Evolutionary conservation across 805 yeast species (phyloP).

Genomic region (Candida ovalis): DNA sequence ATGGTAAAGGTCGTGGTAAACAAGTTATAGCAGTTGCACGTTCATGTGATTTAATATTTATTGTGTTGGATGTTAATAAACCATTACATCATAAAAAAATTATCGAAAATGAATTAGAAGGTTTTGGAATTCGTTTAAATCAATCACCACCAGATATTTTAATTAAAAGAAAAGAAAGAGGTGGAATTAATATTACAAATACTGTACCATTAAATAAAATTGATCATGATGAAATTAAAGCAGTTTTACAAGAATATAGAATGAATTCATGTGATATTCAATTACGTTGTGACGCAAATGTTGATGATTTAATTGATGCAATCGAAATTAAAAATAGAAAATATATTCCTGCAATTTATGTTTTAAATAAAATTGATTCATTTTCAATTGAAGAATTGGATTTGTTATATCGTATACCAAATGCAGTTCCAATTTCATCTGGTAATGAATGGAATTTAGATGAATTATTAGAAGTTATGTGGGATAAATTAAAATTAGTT

Average conservation of each 20-base stretch:
- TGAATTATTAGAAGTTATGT: constrained; percentile 90
- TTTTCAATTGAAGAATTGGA: constrained; percentile 92
- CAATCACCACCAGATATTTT: constrained; percentile 90
- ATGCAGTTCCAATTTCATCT: constrained; percentile 95
- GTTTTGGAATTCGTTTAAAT: constrained; percentile 94
- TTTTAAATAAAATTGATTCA: constrained; percentile 92
- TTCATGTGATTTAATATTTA: constrained; percentile 88
- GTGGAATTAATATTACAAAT: constrained; percentile 90
- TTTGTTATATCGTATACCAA: constrained; percentile 84
- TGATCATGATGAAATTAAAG: constrained; percentile 89
- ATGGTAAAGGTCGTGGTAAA: constrained; percentile 88
- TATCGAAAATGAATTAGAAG: constrained; percentile 93
- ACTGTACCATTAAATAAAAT: constrained; percentile 90
- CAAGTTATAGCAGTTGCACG: constrained; percentile 99
- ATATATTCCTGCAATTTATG: constrained; percentile 94
- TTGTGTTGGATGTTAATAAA: constrained; percentile 93
- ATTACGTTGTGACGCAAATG: constrained; percentile 95
- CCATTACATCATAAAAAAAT: constrained; percentile 92
- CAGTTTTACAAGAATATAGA: constrained; percentile 94
- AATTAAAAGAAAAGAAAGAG: constrained; percentile 89
- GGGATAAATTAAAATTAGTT: constrained; percentile 87
- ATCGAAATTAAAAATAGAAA: constrained; percentile 87
- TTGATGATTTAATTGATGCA: constrained; percentile 93
- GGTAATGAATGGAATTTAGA: constrained; percentile 97
- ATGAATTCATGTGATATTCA: constrained; percentile 96